These are phyloP conservation scores for Yamagishiella unicocca DNA, from an alignment of 139 green algal genomes.

Conservation along the genomic window DNA sequence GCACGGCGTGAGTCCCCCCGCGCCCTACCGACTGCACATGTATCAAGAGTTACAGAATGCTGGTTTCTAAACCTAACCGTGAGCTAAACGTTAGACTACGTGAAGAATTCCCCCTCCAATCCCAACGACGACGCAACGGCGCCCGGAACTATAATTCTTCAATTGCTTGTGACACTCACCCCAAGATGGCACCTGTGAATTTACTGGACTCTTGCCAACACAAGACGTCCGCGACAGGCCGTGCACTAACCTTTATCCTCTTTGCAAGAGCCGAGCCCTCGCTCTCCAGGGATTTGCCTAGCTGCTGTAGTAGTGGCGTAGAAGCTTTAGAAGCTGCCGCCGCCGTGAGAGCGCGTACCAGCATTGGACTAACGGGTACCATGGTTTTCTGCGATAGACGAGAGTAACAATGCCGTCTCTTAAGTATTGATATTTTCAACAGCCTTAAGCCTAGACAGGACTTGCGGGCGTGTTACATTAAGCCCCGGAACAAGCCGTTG, in stretches of 20 bases:
- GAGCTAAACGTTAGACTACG: too few relatives aligned
- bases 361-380: not conserved
- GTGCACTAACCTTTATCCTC: slow-evolving; percentile 73
- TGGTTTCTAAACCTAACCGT: too few relatives aligned
- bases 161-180: too few relatives aligned
- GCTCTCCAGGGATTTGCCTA: slow-evolving; percentile 62
- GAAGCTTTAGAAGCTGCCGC: slow-evolving; percentile 49
- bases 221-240: too few relatives aligned
- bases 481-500: not conserved
- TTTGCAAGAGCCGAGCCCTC: slow-evolving; percentile 64
- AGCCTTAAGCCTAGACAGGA: not conserved
- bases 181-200: too few relatives aligned
- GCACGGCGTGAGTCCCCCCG: too few relatives aligned
- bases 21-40: too few relatives aligned
- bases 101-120: too few relatives aligned
- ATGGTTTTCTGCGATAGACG: not conserved
- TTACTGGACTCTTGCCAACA: too few relatives aligned
- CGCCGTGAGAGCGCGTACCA: not conserved
- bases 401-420: not conserved
- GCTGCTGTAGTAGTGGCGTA: slow-evolving; percentile 66
- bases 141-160: too few relatives aligned
- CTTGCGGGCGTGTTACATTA: not conserved
- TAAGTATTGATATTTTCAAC: not conserved
- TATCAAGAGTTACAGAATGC: too few relatives aligned
- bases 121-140: too few relatives aligned